Base-by-base conservation (phyloP, 176 grass and related monocot species). In the Eragrostis curvula region DNA sequence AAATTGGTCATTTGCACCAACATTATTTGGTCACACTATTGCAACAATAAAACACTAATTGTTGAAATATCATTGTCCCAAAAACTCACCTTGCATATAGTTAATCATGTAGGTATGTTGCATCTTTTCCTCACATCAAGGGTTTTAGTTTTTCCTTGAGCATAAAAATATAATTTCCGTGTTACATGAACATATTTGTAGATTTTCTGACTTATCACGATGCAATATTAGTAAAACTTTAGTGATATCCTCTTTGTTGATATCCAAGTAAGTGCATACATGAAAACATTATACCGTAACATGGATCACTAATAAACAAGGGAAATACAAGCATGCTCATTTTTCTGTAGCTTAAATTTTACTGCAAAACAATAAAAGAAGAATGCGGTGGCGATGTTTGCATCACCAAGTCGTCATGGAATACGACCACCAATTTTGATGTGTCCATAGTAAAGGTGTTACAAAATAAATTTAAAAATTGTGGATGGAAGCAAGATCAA, bases 1-100 rank as follows among this genome's bases (percentile, higher is more conserved):
- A 50, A 69, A 67, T 78, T 84, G 62, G 72, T 12, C 64, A 43
- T 70, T 71, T 14, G 16, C 59, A 70, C 61, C 47, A 70, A 40
- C 16, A 53, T 7, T 18, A 9, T 12, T 71, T 32, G 71, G 12
- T 56, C 77, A 70, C 43, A 32, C 67, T 70, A 70, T 75, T n/a
- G 14, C 53, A 43, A 18, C 58, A 41, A 25, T 47, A 47, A 36
- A 36, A 36, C 32, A 36, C 32, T n/a, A n/a, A n/a, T n/a, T 2
- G 32, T 36, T 36, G 32, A 45, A 45, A 45, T 9, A 45, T 52
- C 21, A 18, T 56, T n/a, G 18, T 17, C 18, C 49, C 13, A 17
- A 52, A 36, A 52, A 55, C 52, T 0, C 8, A 55, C 52, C 6
- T 8, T 21, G 17, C 18, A 55, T 7, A 17, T 8, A 7, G 18